Evolutionary conservation across 208 protist genomes (phyloP).

Genomic region (Trypanosoma conorhini): DNA sequence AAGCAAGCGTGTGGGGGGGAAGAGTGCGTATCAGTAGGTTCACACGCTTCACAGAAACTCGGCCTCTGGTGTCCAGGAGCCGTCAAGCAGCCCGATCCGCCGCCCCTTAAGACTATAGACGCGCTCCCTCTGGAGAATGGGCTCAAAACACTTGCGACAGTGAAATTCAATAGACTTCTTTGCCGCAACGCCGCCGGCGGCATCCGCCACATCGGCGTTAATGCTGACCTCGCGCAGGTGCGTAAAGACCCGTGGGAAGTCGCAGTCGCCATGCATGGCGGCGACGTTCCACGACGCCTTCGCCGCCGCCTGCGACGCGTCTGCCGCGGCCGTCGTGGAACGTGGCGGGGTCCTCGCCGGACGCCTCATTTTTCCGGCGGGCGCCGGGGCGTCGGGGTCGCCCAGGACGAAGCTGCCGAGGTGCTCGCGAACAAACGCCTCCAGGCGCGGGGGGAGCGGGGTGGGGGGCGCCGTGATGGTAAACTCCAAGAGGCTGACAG

Average conservation of each 20-base stretch:
- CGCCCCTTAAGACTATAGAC: conserved; percentile 47
- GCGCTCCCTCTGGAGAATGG: conserved; percentile 50
- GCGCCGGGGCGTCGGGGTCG: conserved; percentile 42
- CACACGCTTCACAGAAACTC: conserved; percentile 53
- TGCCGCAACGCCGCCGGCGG: conserved; percentile 3
- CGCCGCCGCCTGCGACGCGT: neutral
- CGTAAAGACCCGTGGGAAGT: conserved; percentile 86
- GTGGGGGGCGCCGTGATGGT: conserved; percentile 54
- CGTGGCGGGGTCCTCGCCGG: neutral
- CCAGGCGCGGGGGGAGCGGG: conserved; percentile 51
- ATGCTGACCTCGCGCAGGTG: conserved; percentile 71
- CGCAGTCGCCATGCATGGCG: conserved; percentile 69
- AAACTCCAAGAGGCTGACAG: conserved; percentile 76
- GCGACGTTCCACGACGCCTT: conserved; percentile 18
- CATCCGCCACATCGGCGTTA: conserved; percentile 22
- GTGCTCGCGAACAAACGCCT: conserved; percentile 50
- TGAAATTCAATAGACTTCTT: conserved; percentile 58
- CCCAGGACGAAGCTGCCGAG: conserved; percentile 73
- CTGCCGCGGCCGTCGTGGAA: neutral
- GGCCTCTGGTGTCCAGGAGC: conserved; percentile 76
- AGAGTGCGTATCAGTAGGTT: neutral
- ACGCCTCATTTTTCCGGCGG: conserved; percentile 10
- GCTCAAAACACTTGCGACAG: conserved; percentile 83
- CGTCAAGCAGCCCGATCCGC: conserved; percentile 68
- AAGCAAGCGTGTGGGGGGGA: neutral